These are phyloP conservation scores for Nitzschia inconspicua DNA, from an alignment of 108 stramenopile species.

Conservation along the genomic window DNA sequence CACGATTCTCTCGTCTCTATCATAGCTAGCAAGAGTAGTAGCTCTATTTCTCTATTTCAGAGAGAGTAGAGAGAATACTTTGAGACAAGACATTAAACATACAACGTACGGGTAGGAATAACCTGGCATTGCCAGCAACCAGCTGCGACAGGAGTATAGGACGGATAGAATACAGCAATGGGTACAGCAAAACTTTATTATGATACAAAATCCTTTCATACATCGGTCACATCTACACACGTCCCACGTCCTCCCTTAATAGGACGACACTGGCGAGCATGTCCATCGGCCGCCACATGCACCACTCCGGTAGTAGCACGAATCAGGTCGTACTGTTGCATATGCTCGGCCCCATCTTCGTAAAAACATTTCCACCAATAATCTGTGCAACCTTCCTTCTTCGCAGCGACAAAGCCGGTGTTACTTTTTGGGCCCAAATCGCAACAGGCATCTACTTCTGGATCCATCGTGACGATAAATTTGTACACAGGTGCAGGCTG, in stretches of 20 bases:
- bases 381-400: background rate
- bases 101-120: no score
- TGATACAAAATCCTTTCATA: no score
- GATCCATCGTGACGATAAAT: background rate
- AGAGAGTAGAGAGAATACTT: no score
- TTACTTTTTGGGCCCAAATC: background rate
- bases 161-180: no score
- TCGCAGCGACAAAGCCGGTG: background rate
- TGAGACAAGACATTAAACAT: no score
- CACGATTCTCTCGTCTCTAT: no score
- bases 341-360: background rate
- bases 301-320: background rate
- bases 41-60: no score
- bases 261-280: background rate
- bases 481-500: background rate
- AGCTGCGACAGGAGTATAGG: no score
- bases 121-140: no score
- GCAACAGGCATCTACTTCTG: background rate
- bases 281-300: background rate
- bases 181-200: no score
- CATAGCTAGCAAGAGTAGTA: no score
- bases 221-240: no score
- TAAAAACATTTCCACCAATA: background rate
- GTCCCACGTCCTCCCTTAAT: background rate
- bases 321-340: background rate